phyloP scores from a whole-genome alignment of 768 basidiomycete species.

The Macrolepiota fuliginosa region DNA sequence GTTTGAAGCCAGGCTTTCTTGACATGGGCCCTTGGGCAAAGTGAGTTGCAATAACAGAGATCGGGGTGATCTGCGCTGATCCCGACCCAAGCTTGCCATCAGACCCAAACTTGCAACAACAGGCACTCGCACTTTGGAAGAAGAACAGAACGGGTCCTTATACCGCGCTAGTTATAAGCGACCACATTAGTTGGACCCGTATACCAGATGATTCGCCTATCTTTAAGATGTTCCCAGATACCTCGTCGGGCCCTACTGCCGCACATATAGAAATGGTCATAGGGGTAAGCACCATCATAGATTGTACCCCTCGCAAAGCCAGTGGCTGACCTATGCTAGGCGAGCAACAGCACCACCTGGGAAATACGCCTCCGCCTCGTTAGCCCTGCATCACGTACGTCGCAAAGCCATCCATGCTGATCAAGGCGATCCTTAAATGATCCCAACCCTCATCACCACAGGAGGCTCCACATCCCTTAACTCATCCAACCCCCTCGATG shows the following conservation, averaged over 20 bases:
- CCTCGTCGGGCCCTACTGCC: conserved; percentile 6
- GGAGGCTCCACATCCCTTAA: conserved; percentile 25
- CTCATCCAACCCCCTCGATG: conserved; percentile 37
- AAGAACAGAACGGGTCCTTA: conserved; percentile 15
- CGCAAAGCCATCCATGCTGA: not conserved
- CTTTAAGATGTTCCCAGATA: conserved; percentile 12
- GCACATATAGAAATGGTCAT: conserved; percentile 12
- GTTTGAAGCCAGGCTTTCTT: not conserved
- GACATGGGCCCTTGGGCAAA: conserved; percentile 4
- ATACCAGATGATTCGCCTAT: conserved; percentile 1
- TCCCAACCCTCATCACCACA: not conserved
- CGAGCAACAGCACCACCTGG: conserved; percentile 12
- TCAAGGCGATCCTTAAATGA: too few relatives aligned
- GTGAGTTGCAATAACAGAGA: not conserved
- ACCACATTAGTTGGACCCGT: conserved; percentile 6
- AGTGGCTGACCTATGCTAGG: not conserved
- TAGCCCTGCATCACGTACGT: conserved; percentile 26
- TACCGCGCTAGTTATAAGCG: not conserved
- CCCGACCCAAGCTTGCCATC: not conserved
- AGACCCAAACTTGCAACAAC: not conserved
- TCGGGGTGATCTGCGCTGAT: not conserved
- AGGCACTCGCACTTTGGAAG: conserved; percentile 14
- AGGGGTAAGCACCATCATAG: not conserved
- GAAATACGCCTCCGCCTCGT: conserved; percentile 17
- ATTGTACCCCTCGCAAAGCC: not conserved